Conservation (phyloP, 1,284 basidiomycete species). For the Trichosporon asahii region DNA sequence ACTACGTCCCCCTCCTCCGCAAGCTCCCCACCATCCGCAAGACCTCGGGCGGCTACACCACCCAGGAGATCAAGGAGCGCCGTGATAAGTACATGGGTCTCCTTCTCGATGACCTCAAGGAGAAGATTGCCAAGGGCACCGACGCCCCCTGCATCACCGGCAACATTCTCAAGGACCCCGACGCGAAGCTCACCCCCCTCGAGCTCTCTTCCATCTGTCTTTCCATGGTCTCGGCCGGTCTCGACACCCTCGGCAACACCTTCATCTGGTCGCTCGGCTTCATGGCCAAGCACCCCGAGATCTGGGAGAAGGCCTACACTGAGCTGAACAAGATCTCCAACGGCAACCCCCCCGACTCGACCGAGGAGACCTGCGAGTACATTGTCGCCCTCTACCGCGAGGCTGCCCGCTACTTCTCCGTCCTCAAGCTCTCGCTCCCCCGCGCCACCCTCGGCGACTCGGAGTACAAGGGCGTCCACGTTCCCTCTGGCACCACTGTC, state of each 20-base stretch:
- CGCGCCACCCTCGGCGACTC: slow-evolving; percentile 24
- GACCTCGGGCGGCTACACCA: neutral
- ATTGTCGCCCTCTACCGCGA: slow-evolving; percentile 21
- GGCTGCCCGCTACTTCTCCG: slow-evolving; percentile 25
- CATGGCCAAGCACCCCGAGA: slow-evolving; percentile 25
- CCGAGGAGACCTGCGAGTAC: slow-evolving; percentile 23
- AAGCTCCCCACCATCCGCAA: slow-evolving; percentile 8
- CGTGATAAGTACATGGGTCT: slow-evolving; percentile 25
- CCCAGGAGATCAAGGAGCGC: slow-evolving; percentile 16
- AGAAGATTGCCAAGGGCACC: slow-evolving; percentile 20
- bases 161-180: slow-evolving; percentile 26
- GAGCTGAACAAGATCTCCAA: slow-evolving; percentile 17
- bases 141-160: slow-evolving; percentile 26
- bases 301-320: slow-evolving; percentile 24
- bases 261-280: slow-evolving; percentile 26
- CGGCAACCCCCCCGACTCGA: slow-evolving; percentile 21
- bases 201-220: slow-evolving; percentile 28
- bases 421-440: slow-evolving; percentile 27
- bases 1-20: slow-evolving; percentile 26
- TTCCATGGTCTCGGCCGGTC: slow-evolving; percentile 27
- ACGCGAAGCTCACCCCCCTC: slow-evolving; percentile 20
- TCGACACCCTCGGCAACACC: slow-evolving; percentile 29
- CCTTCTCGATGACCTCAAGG: slow-evolving; percentile 24
- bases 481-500: slow-evolving; percentile 38
- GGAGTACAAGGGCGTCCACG: slow-evolving; percentile 34